These are phyloP conservation scores for Gnaphalium uliginosum DNA, from an alignment of 129 eudicot species.

Conservation along the genomic window DNA sequence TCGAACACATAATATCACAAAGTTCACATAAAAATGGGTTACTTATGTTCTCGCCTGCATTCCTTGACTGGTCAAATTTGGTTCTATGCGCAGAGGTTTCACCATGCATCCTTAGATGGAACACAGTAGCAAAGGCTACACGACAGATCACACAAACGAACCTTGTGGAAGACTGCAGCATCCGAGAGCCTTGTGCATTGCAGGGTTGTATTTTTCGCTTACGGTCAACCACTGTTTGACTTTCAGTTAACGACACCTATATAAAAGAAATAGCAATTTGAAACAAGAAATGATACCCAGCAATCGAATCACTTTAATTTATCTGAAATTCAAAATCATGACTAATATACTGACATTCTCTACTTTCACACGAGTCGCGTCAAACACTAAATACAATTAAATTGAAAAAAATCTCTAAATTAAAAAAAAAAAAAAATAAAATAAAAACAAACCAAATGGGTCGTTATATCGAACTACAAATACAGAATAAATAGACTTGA, in stretches of 20 bases:
- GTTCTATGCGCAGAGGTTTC: slow-evolving; percentile 27
- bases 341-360: not conserved
- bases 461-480: not conserved
- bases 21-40: slow-evolving; percentile 41
- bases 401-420: not conserved
- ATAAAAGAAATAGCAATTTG: slow-evolving; percentile 16
- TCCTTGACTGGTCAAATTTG: slow-evolving; percentile 17
- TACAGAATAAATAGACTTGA: not conserved
- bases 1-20: slow-evolving; percentile 37
- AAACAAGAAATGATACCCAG: not conserved
- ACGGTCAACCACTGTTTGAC: slow-evolving; percentile 31
- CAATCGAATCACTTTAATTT: not conserved
- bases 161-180: slow-evolving; percentile 24
- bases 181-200: slow-evolving; percentile 24
- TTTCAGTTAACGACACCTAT: slow-evolving; percentile 24
- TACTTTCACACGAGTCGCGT: not conserved
- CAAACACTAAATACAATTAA: not conserved
- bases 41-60: slow-evolving; percentile 15
- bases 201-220: slow-evolving; percentile 26
- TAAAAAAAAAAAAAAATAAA: too few species aligned
- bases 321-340: not conserved
- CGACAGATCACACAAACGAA: slow-evolving; percentile 35
- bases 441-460: not conserved
- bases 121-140: slow-evolving; percentile 35
- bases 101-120: slow-evolving; percentile 40